A percentile compares a stretch with the other conserved stretches of the same genome.
These are phyloP conservation scores for Saccharomyces uvarum DNA, from an alignment of 1,139 yeast species.

Conservation along the genomic window DNA sequence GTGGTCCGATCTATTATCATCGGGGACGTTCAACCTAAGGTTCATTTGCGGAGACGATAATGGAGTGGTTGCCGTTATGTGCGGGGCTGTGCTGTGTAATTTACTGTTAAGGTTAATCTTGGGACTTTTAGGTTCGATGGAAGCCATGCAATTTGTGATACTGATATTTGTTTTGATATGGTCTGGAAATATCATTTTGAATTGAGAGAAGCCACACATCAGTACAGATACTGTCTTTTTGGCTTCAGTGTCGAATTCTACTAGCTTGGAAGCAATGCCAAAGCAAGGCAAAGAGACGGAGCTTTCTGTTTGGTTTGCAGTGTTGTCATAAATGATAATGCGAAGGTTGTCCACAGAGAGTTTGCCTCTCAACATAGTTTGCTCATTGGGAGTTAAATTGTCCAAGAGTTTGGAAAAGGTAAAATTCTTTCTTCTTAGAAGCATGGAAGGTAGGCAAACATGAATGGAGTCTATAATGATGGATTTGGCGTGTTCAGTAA, in stretches of 20 bases:
- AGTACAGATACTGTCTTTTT: constrained; percentile 32
- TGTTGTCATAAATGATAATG: constrained; percentile 34
- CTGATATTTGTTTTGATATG: neutral
- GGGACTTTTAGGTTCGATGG: neutral
- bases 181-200: constrained; percentile 20
- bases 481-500: constrained; percentile 48
- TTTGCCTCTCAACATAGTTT: constrained; percentile 22
- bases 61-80: neutral
- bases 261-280: constrained; percentile 43
- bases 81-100: neutral
- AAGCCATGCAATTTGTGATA: constrained; percentile 19
- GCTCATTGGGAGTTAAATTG: constrained; percentile 34
- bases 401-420: constrained; percentile 41
- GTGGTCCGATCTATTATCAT: constrained; percentile 8
- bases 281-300: constrained; percentile 37
- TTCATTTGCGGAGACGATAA: constrained; percentile 3
- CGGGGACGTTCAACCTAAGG: constrained; percentile 6
- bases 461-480: constrained; percentile 55
- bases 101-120: neutral
- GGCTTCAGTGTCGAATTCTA: constrained; percentile 27
- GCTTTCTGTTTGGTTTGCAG: constrained; percentile 23
- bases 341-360: constrained; percentile 12
- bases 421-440: constrained; percentile 61
- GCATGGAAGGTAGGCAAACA: constrained; percentile 70
- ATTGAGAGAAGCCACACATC: constrained; percentile 33